Evolutionary conservation across 768 basidiomycete species (phyloP).

Genomic region (Phanerochaete sordida): DNA sequence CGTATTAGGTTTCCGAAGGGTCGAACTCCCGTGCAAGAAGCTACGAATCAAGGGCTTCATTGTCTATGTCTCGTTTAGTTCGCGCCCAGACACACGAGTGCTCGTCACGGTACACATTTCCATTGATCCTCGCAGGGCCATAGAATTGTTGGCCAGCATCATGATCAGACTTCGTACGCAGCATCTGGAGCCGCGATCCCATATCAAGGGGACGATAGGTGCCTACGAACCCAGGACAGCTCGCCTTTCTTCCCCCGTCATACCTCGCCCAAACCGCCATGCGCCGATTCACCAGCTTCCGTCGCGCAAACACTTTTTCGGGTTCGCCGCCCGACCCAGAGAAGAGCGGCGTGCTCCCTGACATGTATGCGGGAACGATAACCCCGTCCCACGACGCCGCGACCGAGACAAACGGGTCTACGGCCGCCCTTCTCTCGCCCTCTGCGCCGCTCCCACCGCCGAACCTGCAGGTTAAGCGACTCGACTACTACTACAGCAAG

Average conservation of each 20-base stretch:
- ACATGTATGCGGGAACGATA: background rate
- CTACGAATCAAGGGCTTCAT: too few relatives aligned
- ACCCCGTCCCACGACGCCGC: background rate
- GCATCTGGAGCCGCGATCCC: background rate
- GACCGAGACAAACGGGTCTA: background rate
- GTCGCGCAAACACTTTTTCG: background rate
- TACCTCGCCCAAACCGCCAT: background rate
- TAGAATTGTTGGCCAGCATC: too few relatives aligned
- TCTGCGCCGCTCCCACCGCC: slow-evolving; percentile 36
- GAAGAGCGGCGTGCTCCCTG: background rate
- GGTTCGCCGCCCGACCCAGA: background rate
- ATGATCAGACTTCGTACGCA: too few relatives aligned
- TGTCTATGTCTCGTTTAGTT: too few relatives aligned
- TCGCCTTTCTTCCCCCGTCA: background rate
- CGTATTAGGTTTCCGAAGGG: too few relatives aligned
- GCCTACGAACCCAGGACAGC: background rate
- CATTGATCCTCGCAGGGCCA: too few relatives aligned
- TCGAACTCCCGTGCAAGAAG: too few relatives aligned
- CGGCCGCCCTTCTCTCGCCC: slow-evolving; percentile 8
- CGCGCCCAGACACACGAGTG: too few relatives aligned
- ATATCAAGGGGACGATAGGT: background rate
- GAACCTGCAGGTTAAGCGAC: slow-evolving; percentile 55
- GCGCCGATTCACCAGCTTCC: slow-evolving; percentile 7
- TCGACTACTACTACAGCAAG: slow-evolving; percentile 56
- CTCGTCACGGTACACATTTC: too few relatives aligned